These are phyloP conservation scores for Aspergillus persii DNA, from an alignment of 2,329 filamentous ascomycete species.

Conservation along the genomic window DNA sequence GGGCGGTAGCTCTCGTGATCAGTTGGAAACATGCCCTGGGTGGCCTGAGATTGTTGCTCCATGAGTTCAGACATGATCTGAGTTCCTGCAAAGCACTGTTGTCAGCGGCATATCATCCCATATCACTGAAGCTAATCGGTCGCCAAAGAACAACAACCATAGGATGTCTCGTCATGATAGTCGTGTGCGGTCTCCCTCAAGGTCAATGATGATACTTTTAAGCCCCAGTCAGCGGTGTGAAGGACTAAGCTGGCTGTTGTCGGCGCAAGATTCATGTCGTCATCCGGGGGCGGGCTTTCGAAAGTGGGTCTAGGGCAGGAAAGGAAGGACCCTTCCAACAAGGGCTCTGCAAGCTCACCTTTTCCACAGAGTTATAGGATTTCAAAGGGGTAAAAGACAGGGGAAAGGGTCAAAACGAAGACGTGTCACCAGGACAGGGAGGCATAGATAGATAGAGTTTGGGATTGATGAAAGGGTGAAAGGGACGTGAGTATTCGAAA, in stretches of 20 bases:
- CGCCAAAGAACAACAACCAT: background rate
- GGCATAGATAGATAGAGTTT: background rate
- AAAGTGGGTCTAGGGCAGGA: background rate
- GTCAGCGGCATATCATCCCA: background rate
- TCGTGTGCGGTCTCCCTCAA: background rate
- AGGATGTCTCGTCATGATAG: background rate
- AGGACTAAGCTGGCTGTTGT: background rate
- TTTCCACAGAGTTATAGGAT: background rate
- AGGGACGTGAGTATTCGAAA: background rate
- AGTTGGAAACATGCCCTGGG: slow-evolving; percentile 20
- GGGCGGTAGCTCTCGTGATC: slow-evolving; percentile 18
- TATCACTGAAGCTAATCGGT: background rate
- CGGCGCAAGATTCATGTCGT: background rate
- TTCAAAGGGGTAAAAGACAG: background rate
- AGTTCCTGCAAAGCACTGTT: background rate
- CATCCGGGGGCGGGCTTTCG: background rate
- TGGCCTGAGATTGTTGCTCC: slow-evolving; percentile 16
- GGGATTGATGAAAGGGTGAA: background rate
- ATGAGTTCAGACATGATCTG: slow-evolving; percentile 10
- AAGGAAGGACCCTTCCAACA: background rate
- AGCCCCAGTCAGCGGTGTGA: background rate
- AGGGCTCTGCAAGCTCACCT: slow-evolving; percentile 2
- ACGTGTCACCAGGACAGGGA: background rate
- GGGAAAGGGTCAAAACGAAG: background rate
- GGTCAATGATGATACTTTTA: background rate